phyloP scores from a whole-genome alignment of 164 flowering plant genomes.

The Litsea cubeba region DNA sequence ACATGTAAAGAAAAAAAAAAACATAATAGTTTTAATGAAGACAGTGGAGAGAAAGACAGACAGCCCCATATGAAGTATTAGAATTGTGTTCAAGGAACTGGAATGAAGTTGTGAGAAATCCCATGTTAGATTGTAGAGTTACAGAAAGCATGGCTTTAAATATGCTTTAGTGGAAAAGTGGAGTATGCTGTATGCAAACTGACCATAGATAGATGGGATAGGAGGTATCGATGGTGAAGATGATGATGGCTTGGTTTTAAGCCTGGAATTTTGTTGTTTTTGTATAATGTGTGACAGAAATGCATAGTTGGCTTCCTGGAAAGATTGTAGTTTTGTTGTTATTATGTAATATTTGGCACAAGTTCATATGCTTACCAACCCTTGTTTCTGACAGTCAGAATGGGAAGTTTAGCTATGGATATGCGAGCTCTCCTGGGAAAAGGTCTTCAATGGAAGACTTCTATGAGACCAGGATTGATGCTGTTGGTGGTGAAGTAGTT shows the following conservation, averaged over 20 bases:
- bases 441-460: conserved; percentile 99
- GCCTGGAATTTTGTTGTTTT: too few relatives aligned
- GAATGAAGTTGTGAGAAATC: too few relatives aligned
- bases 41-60: too few relatives aligned
- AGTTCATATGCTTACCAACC: neutral
- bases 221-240: neutral
- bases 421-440: conserved; percentile 95
- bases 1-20: too few relatives aligned
- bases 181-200: too few relatives aligned
- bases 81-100: too few relatives aligned
- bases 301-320: neutral
- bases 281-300: too few relatives aligned
- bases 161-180: too few relatives aligned
- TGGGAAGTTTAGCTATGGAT: conserved; percentile 96
- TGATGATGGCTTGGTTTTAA: neutral
- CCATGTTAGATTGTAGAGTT: too few relatives aligned
- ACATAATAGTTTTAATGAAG: too few relatives aligned
- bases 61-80: too few relatives aligned
- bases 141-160: too few relatives aligned
- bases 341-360: neutral
- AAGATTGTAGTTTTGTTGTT: neutral
- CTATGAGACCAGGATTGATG: conserved; percentile 90
- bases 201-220: neutral
- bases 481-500: conserved; percentile 88
- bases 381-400: conserved; percentile 60